Conservation (phyloP, 176 grass and related monocot species). For the Zizania latifolia region DNA sequence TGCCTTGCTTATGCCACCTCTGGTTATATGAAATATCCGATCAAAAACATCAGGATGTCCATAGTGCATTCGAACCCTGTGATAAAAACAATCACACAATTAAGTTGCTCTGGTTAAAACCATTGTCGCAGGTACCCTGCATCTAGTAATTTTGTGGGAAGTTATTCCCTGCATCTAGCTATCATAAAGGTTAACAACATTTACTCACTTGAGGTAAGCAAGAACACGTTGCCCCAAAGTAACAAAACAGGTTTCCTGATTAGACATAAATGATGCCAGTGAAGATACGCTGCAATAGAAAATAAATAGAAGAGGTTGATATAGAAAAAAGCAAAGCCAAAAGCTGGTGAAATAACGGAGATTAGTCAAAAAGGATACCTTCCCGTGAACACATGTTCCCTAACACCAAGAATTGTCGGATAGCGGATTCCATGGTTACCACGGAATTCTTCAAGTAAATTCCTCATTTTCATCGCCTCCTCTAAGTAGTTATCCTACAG, state of each 20-base stretch:
- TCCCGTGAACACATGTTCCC: slow-evolving; percentile 96
- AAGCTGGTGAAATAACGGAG: slow-evolving; percentile 16
- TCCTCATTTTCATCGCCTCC: slow-evolving; percentile 97
- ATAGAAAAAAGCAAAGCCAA: slow-evolving; percentile 12
- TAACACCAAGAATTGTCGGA: slow-evolving; percentile 91
- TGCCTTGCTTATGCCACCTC: slow-evolving; percentile 96
- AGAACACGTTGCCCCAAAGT: slow-evolving; percentile 97
- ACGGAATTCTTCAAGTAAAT: slow-evolving; percentile 92
- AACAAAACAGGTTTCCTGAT: slow-evolving; percentile 97
- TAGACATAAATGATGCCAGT: slow-evolving; percentile 93
- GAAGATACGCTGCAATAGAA: slow-evolving; percentile 74
- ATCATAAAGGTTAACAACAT: slow-evolving; percentile 19
- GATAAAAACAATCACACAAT: slow-evolving; percentile 21
- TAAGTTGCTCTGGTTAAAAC: background rate
- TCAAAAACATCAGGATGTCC: slow-evolving; percentile 99
- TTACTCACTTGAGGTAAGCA: slow-evolving; percentile 88
- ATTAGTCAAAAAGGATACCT: slow-evolving; percentile 49
- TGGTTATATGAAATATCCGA: slow-evolving; percentile 97
- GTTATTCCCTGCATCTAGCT: slow-evolving; percentile 19
- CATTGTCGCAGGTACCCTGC: background rate
- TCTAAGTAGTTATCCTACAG: slow-evolving; percentile 90
- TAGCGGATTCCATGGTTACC: slow-evolving; percentile 55
- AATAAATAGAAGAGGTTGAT: slow-evolving; percentile 19
- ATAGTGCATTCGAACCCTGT: slow-evolving; percentile 97
- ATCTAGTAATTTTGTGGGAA: background rate